A percentile compares a stretch with the other conserved stretches of the same genome.
Conservation (phyloP, 768 basidiomycete species). For the Auriculariales sp. region DNA sequence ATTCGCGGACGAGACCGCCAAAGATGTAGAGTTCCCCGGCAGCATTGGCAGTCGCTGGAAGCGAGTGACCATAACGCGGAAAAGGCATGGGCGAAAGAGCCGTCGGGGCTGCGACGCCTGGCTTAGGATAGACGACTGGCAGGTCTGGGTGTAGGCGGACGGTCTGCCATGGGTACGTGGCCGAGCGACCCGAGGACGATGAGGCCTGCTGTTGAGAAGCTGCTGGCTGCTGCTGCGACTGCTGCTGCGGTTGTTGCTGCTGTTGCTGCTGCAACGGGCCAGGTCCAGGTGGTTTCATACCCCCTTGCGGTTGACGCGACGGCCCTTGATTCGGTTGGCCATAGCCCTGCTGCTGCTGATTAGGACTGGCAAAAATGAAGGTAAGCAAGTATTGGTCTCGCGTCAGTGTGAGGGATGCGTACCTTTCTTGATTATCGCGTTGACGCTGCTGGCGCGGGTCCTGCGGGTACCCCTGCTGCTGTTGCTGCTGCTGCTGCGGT, state of each 20-base stretch:
- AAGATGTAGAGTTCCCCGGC: slow-evolving; percentile 90
- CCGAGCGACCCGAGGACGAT: slow-evolving; percentile 25
- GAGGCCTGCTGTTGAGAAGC: not conserved
- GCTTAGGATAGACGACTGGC: slow-evolving; percentile 47
- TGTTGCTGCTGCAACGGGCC: slow-evolving; percentile 16
- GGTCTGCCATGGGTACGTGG: slow-evolving; percentile 74
- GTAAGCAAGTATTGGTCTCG: no score
- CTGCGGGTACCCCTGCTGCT: no score
- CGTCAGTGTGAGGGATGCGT: no score
- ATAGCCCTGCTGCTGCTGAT: slow-evolving; percentile 21
- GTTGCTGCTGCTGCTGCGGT: no score
- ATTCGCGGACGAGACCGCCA: slow-evolving; percentile 87
- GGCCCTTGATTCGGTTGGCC: slow-evolving; percentile 5
- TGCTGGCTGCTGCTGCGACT: slow-evolving; percentile 3
- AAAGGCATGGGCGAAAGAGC: slow-evolving; percentile 78
- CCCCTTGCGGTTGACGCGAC: not conserved
- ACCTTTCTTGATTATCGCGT: not conserved
- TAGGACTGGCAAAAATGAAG: slow-evolving; percentile 23
- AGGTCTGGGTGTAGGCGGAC: slow-evolving; percentile 58
- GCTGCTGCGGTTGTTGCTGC: slow-evolving; percentile 16
- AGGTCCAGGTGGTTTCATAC: slow-evolving; percentile 11
- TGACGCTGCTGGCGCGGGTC: not conserved
- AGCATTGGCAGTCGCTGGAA: slow-evolving; percentile 63
- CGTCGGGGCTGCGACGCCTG: slow-evolving; percentile 46
- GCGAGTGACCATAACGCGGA: slow-evolving; percentile 89